These are phyloP conservation scores for Thermomyces lanuginosus DNA, from an alignment of 2,329 filamentous ascomycete species.

Conservation along the genomic window DNA sequence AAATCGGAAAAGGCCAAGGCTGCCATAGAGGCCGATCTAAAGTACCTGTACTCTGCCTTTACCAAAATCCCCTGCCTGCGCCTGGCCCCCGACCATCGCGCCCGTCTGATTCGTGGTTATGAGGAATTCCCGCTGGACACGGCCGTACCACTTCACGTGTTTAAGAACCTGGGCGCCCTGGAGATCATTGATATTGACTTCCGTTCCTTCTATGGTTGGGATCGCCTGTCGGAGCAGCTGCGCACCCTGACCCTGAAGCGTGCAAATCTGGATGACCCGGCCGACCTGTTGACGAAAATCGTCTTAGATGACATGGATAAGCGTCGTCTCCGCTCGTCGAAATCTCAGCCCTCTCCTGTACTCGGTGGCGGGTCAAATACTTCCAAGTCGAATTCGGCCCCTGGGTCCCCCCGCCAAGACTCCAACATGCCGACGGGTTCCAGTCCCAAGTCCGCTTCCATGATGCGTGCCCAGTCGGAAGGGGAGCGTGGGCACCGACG, in stretches of 20 bases:
- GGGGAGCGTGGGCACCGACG: constrained; percentile 20
- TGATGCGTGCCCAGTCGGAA: constrained; percentile 45
- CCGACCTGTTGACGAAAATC: constrained; percentile 79
- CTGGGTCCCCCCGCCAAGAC: constrained; percentile 43
- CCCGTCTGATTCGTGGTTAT: constrained; percentile 75
- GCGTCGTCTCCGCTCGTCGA: constrained; percentile 71
- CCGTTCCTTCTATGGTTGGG: constrained; percentile 94
- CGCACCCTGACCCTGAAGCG: constrained; percentile 78
- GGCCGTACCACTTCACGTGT: constrained; percentile 85
- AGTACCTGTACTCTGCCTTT: constrained; percentile 94
- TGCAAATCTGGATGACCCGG: constrained; percentile 73
- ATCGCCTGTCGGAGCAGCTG: constrained; percentile 78
- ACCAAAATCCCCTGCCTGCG: constrained; percentile 92
- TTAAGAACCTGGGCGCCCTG: constrained; percentile 89
- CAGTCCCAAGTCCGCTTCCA: constrained; percentile 31
- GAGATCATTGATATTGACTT: constrained; percentile 95
- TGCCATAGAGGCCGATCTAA: constrained; percentile 69
- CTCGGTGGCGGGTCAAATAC: constrained; percentile 45
- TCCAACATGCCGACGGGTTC: constrained; percentile 32
- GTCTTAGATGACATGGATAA: constrained; percentile 95
- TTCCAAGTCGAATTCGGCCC: constrained; percentile 51
- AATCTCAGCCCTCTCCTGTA: constrained; percentile 64
- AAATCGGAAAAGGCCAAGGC: constrained; percentile 83
- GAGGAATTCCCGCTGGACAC: constrained; percentile 98
- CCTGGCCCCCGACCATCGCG: constrained; percentile 82